Percentiles rank a stretch among this genome's conserved stretches.
Conservation (phyloP, 495 filamentous ascomycete genomes). For the Entonaema liquescens region DNA sequence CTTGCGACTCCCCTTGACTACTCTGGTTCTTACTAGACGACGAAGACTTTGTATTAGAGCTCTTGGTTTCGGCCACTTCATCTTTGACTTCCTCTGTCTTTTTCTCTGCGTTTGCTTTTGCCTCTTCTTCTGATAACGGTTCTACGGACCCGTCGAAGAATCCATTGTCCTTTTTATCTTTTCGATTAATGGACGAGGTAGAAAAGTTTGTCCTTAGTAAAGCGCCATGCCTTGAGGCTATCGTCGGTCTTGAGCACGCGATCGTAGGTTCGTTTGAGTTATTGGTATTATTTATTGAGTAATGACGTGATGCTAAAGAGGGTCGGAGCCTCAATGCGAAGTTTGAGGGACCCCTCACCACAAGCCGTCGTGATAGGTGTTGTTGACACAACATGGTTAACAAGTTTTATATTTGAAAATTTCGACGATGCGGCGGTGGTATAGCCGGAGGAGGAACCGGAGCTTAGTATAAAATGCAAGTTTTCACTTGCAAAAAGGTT, state of each 20-base stretch:
- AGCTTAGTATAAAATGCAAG: slow-evolving; percentile 6
- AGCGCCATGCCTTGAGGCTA: slow-evolving; percentile 25
- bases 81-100: slow-evolving; percentile 54
- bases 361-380: slow-evolving; percentile 59
- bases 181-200: slow-evolving; percentile 47
- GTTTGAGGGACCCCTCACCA: slow-evolving; percentile 46
- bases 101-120: slow-evolving; percentile 56
- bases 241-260: slow-evolving; percentile 33
- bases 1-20: slow-evolving; percentile 50
- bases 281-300: slow-evolving; percentile 36
- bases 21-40: slow-evolving; percentile 44
- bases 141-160: slow-evolving; percentile 55
- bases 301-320: slow-evolving; percentile 20
- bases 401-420: slow-evolving; percentile 16
- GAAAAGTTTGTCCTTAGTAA: slow-evolving; percentile 49
- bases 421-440: slow-evolving; percentile 29
- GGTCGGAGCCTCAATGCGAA: slow-evolving; percentile 35
- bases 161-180: slow-evolving; percentile 54
- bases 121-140: slow-evolving; percentile 57
- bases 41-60: slow-evolving; percentile 50
- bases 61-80: slow-evolving; percentile 48
- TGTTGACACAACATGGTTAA: slow-evolving; percentile 61
- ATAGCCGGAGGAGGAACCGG: slow-evolving; percentile 12
- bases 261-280: slow-evolving; percentile 22
- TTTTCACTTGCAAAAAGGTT: not conserved